Conservation (phyloP, 2,329 filamentous ascomycete species). For the Colletotrichum tropicicola region DNA sequence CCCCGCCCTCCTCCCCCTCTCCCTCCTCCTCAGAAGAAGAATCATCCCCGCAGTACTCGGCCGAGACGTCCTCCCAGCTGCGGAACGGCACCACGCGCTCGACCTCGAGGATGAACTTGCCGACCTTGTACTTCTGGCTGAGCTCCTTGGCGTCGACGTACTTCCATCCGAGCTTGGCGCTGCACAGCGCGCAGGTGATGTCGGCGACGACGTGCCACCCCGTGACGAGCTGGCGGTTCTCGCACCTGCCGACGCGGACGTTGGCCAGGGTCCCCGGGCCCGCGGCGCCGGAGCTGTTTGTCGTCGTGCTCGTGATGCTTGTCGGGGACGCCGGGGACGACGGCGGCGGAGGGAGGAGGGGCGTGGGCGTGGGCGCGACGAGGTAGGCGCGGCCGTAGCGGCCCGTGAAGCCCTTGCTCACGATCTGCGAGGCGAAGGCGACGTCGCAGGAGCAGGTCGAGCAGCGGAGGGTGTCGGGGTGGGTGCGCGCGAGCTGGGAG, state of each 20-base stretch:
- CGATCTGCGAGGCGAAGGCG: constrained; percentile 68
- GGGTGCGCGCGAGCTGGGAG: constrained; percentile 49
- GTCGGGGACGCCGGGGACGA: too few species aligned
- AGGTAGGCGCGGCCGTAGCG: constrained; percentile 72
- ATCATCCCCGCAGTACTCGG: too few species aligned
- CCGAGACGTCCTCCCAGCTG: constrained; percentile 60
- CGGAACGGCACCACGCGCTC: constrained; percentile 62
- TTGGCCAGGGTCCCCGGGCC: constrained; percentile 55
- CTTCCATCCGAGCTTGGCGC: constrained; percentile 71
- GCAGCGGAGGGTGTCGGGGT: constrained; percentile 67
- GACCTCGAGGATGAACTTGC: constrained; percentile 74
- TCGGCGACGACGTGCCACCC: constrained; percentile 72
- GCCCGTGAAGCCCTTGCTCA: constrained; percentile 73
- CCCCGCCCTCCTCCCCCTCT: constrained; percentile 1
- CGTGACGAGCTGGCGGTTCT: constrained; percentile 67
- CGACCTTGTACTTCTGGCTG: constrained; percentile 72
- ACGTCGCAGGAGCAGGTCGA: constrained; percentile 66
- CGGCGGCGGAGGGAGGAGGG: constrained; percentile 22
- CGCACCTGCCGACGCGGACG: constrained; percentile 61
- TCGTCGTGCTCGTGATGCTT: too few species aligned
- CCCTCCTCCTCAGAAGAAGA: too few species aligned
- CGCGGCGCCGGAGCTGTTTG: constrained; percentile 32
- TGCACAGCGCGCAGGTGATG: constrained; percentile 66
- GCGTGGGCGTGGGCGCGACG: constrained; percentile 52
- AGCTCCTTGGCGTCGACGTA: constrained; percentile 70